Conservation (phyloP, 148 eudicot species). For the Rhododendron vialii region DNA sequence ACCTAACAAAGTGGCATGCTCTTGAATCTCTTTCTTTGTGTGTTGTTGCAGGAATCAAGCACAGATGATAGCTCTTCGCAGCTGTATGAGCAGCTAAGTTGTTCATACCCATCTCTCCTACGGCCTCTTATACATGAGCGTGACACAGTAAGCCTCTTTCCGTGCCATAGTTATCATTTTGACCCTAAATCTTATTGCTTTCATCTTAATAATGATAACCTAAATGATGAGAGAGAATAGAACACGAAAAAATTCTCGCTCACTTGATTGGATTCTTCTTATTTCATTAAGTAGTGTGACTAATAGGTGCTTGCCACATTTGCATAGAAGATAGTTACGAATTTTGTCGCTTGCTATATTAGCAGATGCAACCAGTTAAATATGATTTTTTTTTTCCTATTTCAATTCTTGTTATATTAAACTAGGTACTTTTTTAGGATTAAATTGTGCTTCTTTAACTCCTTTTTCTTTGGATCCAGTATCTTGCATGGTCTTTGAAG, state of each 20-base stretch:
- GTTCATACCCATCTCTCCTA: constrained; percentile 73
- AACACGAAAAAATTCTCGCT: background rate
- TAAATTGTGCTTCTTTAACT: background rate
- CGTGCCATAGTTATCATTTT: background rate
- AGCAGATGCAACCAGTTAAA: background rate
- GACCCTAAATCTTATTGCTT: background rate
- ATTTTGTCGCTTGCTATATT: background rate
- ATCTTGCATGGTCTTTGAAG: constrained; percentile 93
- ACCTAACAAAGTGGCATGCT: background rate
- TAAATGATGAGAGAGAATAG: background rate
- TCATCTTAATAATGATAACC: background rate
- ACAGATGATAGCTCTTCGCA: constrained; percentile 44
- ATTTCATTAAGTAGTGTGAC: background rate
- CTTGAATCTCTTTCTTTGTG: background rate
- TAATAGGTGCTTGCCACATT: background rate
- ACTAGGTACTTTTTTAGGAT: background rate
- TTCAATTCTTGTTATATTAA: background rate
- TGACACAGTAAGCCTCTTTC: constrained; percentile 57
- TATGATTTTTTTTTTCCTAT: background rate
- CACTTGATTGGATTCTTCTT: background rate
- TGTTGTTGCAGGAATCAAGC: constrained; percentile 47
- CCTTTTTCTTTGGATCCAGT: constrained; percentile 36
- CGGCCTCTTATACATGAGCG: constrained; percentile 81
- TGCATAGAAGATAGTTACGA: background rate
- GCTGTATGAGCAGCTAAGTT: constrained; percentile 72